Conservation (phyloP, 179 eudicot genomes). For the Silene vulgaris region DNA sequence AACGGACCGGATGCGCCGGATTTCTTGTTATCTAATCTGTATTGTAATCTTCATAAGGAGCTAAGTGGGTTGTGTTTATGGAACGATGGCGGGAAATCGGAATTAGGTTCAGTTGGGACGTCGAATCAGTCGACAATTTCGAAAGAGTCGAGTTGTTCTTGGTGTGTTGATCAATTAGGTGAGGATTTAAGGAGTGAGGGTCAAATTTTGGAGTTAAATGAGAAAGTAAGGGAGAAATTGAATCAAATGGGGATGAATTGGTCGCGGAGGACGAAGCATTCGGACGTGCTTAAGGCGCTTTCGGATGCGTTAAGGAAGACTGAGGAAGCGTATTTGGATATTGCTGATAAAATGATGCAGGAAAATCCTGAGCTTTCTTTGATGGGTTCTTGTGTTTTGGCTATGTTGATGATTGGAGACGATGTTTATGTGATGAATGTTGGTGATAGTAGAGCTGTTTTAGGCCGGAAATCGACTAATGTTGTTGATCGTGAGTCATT, state of each 20-base stretch:
- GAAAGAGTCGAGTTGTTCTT: constrained; percentile 25
- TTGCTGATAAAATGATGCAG: constrained; percentile 67
- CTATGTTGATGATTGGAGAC: constrained; percentile 81
- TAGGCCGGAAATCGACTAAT: constrained; percentile 40
- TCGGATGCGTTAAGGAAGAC: constrained; percentile 75
- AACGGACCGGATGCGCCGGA: constrained; percentile 94
- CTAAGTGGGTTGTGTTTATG: constrained; percentile 38
- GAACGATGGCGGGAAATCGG: constrained; percentile 18
- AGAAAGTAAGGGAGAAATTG: constrained; percentile 24
- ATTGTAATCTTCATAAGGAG: constrained; percentile 51
- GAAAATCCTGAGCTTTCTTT: constrained; percentile 82
- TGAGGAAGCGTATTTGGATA: constrained; percentile 65
- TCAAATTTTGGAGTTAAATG: constrained; percentile 27
- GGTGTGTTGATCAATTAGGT: constrained; percentile 11
- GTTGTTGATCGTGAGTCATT: constrained; percentile 17
- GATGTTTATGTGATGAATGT: constrained; percentile 89
- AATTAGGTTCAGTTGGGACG: constrained; percentile 15
- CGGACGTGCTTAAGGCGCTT: constrained; percentile 58
- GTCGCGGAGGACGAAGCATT: constrained; percentile 28
- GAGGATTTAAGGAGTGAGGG: neutral
- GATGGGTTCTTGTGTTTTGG: constrained; percentile 96
- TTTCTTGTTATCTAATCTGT: constrained; percentile 58
- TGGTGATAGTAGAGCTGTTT: constrained; percentile 88
- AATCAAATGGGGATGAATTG: constrained; percentile 22
- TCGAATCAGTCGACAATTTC: constrained; percentile 31